A percentile compares a stretch with the other conserved stretches of the same genome.
Conservation (phyloP, 495 filamentous ascomycete genomes). For the Bryoglossum gracile region DNA sequence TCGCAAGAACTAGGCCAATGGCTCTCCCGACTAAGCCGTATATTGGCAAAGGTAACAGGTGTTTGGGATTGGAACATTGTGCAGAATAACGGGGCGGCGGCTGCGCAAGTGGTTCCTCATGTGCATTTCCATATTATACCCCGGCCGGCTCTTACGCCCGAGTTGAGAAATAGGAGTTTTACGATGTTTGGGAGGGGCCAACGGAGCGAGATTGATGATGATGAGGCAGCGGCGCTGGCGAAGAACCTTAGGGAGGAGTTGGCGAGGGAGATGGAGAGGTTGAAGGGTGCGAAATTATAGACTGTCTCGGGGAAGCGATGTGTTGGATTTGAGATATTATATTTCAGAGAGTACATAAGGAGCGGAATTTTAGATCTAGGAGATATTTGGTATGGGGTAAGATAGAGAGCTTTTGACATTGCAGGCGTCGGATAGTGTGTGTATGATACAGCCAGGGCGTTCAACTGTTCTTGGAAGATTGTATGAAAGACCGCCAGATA, state of each 20-base stretch:
- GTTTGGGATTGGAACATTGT: conserved; percentile 84
- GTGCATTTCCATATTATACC: conserved; percentile 93
- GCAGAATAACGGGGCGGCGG: conserved; percentile 81
- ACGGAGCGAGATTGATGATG: conserved; percentile 79
- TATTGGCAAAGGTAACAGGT: conserved; percentile 54
- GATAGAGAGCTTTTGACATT: background rate
- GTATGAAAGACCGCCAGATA: too few species aligned
- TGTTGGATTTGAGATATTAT: too few species aligned
- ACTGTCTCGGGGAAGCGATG: too few species aligned
- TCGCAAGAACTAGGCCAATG: conserved; percentile 58
- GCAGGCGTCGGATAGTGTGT: background rate
- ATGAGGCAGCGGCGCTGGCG: conserved; percentile 62
- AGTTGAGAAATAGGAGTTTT: conserved; percentile 42
- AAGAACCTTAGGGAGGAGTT: conserved; percentile 54
- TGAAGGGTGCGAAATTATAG: conserved; percentile 14
- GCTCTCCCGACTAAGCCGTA: conserved; percentile 67
- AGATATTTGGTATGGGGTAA: background rate
- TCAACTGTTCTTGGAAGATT: too few species aligned
- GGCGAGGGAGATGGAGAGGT: conserved; percentile 25
- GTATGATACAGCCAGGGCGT: too few species aligned
- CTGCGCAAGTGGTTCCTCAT: conserved; percentile 86
- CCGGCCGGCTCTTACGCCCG: conserved; percentile 43
- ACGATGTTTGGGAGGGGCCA: conserved; percentile 84
- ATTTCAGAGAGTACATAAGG: too few species aligned
- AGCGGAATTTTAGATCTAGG: conserved; percentile 1